Base-by-base conservation (phyloP, 441 rosid genomes). In the Biscutella laevigata region DNA sequence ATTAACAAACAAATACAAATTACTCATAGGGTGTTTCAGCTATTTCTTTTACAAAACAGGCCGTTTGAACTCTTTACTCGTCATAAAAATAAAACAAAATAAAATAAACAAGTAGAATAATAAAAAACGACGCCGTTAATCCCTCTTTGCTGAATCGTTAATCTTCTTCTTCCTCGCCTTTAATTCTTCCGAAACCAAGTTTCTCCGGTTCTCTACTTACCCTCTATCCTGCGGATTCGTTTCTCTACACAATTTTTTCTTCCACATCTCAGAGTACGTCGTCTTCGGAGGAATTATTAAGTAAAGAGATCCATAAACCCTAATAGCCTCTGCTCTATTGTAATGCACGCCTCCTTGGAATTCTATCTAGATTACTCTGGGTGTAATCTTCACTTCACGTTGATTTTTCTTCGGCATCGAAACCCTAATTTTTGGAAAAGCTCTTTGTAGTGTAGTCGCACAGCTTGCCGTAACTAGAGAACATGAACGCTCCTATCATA, bases 401-500 rank as follows among this genome's bases (percentile, higher is more conserved):
- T 2, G 6, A 38, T 25, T 32, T 50, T 43, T 9, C 2, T 34
- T 36, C 5, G 63, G 7, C 19, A 17, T 40, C 0, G 28, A 36
- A 57, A 57, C 70, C 64, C 70, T 65, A 65, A 64, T 49, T 57
- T 41, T 11, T 17, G 20, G 15, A 2, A 5, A 4, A 3, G 3
- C 42, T 17, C 11, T 17, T 34, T 48, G 8, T 36, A 27, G 2
- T n/a, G 20, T 12, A 37, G 33, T 40, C 36, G 25, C 38, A 19
- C 43, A 13, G 36, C 34, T 35, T 21, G 8, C 39, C 15, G 29
- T 30, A 16, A 46, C 26, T 16, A 19, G 11, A 21, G 37, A 37
- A 53, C 52, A 84, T 86, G 95, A 82, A 86, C 54, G 85, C 94
- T 29, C 71, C 87, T 8, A 80, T 86, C 46, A 82, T 86, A n/a